A percentile compares a stretch with the other conserved stretches of the same genome.
Evolutionary conservation across 2,329 filamentous ascomycete genomes (phyloP).

Genomic region (Hysterium pulicare): DNA sequence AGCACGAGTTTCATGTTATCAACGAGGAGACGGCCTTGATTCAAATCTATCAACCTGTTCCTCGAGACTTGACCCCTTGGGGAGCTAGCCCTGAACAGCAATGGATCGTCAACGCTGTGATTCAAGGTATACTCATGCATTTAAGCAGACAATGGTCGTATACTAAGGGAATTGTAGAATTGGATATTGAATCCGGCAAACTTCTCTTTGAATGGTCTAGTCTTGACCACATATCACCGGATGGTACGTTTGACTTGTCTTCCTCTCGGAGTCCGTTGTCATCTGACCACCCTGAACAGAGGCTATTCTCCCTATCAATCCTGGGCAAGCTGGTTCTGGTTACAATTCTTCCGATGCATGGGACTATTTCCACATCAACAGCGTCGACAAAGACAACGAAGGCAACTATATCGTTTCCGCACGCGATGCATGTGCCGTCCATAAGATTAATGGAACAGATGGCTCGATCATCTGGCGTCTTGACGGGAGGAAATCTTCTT

Average conservation of each 20-base stretch:
- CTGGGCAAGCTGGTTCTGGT: constrained; percentile 21
- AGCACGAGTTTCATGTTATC: constrained; percentile 56
- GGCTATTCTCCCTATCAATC: constrained; percentile 24
- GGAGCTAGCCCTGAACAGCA: constrained; percentile 49
- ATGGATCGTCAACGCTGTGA: constrained; percentile 55
- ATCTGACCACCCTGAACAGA: constrained; percentile 9
- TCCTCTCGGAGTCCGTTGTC: neutral
- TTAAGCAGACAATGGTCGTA: neutral
- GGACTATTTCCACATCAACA: constrained; percentile 43
- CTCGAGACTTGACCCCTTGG: constrained; percentile 33
- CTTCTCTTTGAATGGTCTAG: constrained; percentile 41
- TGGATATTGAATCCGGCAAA: constrained; percentile 37
- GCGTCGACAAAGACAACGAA: constrained; percentile 37
- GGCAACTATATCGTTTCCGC: constrained; percentile 27
- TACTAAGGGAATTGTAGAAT: constrained; percentile 21
- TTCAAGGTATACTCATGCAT: constrained; percentile 50
- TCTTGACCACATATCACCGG: constrained; percentile 28
- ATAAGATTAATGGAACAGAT: constrained; percentile 21
- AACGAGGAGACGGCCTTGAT: constrained; percentile 54
- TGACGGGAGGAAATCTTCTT: constrained; percentile 24
- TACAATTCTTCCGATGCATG: constrained; percentile 23
- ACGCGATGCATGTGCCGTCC: constrained; percentile 22
- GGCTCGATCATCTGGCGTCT: constrained; percentile 32
- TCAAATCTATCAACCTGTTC: constrained; percentile 52
- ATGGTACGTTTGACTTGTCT: constrained; percentile 31